Evolutionary conservation across 768 basidiomycete species (phyloP), one percentile per base, ranked within the genome.

Genomic region (Tephrocybe sp.): DNA sequence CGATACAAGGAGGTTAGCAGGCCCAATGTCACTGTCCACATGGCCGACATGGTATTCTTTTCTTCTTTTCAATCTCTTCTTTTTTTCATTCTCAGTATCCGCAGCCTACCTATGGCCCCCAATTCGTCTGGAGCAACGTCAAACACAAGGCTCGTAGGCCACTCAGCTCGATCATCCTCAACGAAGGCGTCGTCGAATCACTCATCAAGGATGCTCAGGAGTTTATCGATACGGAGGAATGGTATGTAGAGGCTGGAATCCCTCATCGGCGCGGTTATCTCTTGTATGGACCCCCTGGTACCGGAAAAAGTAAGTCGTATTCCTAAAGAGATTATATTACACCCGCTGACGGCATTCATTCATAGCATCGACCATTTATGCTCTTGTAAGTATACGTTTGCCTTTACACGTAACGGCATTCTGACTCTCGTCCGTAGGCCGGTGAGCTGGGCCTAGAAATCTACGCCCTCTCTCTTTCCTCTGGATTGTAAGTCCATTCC

Each of bases 371-470:
- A 80, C 78, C 0, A 79, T 81, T 12, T 79, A 80, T 47, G 78
- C 78, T 11, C 64, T 81, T 21, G 75, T 73, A 60, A 50, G 66
- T 38, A 4, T 23, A 23, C 23, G 25, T 3, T 21, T 22, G 19
- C 34, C 0, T 25, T 25, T n/a, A 7, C 10, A 33, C 11, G 11
- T 29, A 41, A 42, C 5, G 9, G 12, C 23, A 21, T 24, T 22
- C 23, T 46, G 36, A 53, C 45, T 50, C 25, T 37, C 38, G 19
- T 39, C 16, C n/a, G 3, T 33, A 72, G 71, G 75, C 76, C 5
- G 76, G 77, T 5, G 88, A 89, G 62, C 72, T 94, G 9, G 80
- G 83, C 4, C 74, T 95, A n/a, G 90, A 94, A 64, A 91, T 95
- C 47, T 94, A 90, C 59, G 69, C 77, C 1, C 58, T 84, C 12